Evolutionary conservation across 495 filamentous ascomycete species (phyloP).

Genomic region (Hypoxylon subgilvum): DNA sequence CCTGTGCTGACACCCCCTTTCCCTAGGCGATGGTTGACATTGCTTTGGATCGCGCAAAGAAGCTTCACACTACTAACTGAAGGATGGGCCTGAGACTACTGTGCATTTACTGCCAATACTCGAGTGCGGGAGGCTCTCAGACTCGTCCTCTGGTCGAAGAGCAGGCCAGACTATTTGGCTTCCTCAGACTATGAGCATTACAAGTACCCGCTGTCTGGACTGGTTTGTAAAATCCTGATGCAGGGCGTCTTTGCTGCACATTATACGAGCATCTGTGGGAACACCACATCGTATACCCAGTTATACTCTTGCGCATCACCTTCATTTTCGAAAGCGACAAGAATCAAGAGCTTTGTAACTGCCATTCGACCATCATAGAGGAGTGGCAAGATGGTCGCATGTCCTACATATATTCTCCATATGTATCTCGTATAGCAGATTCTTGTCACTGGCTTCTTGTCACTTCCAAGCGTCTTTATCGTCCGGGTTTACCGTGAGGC

Average conservation of each 20-base stretch:
- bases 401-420: neutral
- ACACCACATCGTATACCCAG: neutral
- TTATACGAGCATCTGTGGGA: neutral
- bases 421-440: neutral
- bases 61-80: slow-evolving; percentile 9
- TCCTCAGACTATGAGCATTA: neutral
- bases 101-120: neutral
- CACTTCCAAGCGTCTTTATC: neutral
- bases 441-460: neutral
- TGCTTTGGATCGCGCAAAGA: slow-evolving; percentile 28
- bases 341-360: neutral
- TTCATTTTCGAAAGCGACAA: neutral
- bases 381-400: neutral
- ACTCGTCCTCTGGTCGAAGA: neutral
- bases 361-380: neutral
- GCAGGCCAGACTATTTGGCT: neutral
- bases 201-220: neutral
- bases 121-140: neutral
- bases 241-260: neutral
- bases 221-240: neutral
- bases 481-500: slow-evolving; percentile 22
- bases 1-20: slow-evolving; percentile 9
- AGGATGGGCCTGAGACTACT: neutral
- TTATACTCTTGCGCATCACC: neutral
- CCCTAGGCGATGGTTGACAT: slow-evolving; percentile 32